Percentiles rank a stretch among this genome's conserved stretches.
Evolutionary conservation across 805 yeast species (phyloP).

Genomic region (Yarrowia porcina): DNA sequence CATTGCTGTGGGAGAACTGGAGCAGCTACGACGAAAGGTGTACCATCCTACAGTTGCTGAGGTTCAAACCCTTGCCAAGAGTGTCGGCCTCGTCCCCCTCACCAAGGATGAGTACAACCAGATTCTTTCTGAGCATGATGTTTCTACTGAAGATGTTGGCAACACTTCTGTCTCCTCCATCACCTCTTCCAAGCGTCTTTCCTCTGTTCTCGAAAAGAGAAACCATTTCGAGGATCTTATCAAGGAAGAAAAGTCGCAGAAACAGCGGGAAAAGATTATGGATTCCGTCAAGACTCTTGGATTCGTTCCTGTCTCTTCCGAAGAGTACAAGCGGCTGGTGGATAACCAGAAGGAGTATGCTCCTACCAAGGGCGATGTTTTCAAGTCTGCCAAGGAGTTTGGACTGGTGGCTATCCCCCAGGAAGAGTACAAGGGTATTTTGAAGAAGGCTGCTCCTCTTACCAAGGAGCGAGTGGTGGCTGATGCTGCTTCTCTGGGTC

Average conservation of each 20-base stretch:
- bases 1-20: background rate
- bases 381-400: constrained; percentile 43
- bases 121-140: background rate
- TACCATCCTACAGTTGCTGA: constrained; percentile 20
- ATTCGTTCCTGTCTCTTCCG: constrained; percentile 38
- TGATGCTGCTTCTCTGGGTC: constrained; percentile 33
- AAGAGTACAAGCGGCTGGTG: constrained; percentile 38
- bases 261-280: constrained; percentile 34
- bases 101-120: constrained; percentile 26
- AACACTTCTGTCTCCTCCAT: constrained; percentile 25
- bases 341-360: constrained; percentile 36
- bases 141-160: background rate
- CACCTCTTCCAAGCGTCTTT: constrained; percentile 20
- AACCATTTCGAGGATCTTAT: constrained; percentile 37
- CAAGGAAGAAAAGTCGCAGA: constrained; percentile 29
- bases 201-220: constrained; percentile 35
- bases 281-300: constrained; percentile 38
- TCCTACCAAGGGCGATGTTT: constrained; percentile 39
- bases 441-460: constrained; percentile 31
- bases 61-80: constrained; percentile 24
- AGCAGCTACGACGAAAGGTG: constrained; percentile 8
- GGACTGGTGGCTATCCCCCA: constrained; percentile 46
- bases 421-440: constrained; percentile 44
- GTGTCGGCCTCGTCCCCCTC: constrained; percentile 19
- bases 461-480: constrained; percentile 35